A percentile compares a stretch with the other conserved stretches of the same genome.
These are phyloP conservation scores for Blastocystis sp. DNA, from an alignment of 352 stramenopile species.

Conservation along the genomic window DNA sequence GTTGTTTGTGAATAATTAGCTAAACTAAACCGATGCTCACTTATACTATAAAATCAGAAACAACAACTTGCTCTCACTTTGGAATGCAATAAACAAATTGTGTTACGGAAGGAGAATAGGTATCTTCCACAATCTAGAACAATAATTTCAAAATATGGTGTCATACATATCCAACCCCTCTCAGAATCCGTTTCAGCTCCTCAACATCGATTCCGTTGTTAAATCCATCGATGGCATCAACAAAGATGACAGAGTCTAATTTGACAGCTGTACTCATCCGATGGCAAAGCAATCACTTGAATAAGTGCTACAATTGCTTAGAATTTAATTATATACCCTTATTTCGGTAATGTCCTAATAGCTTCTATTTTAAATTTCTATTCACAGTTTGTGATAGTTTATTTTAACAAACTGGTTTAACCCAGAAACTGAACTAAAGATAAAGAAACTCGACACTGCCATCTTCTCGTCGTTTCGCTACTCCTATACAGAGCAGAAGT, in stretches of 20 bases:
- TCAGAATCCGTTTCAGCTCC: constrained; percentile 1
- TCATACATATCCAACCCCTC: background rate
- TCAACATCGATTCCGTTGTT: constrained; percentile 48
- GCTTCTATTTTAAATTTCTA: no score
- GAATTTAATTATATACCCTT: background rate
- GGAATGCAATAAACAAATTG: constrained; percentile 45
- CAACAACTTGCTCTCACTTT: background rate
- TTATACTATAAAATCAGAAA: no score
- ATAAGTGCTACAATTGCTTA: background rate
- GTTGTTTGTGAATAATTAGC: background rate
- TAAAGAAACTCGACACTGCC: constrained; percentile 18
- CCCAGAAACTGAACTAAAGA: background rate
- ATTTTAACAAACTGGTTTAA: background rate
- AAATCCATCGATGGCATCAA: constrained; percentile 33
- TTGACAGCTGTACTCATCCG: constrained; percentile 2
- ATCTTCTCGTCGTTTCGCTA: constrained; percentile 27
- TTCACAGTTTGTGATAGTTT: background rate
- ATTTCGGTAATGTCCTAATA: background rate
- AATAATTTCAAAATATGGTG: background rate
- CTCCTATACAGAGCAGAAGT: constrained; percentile 11
- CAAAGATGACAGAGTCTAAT: background rate
- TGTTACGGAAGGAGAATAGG: constrained; percentile 5
- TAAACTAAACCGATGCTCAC: no score
- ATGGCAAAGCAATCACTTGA: background rate
- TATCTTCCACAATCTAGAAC: constrained; percentile 38